Percentiles rank a stretch among this genome's conserved stretches.
Evolutionary conservation across 148 eudicot genomes (phyloP).

Genomic region (Silene conica): DNA sequence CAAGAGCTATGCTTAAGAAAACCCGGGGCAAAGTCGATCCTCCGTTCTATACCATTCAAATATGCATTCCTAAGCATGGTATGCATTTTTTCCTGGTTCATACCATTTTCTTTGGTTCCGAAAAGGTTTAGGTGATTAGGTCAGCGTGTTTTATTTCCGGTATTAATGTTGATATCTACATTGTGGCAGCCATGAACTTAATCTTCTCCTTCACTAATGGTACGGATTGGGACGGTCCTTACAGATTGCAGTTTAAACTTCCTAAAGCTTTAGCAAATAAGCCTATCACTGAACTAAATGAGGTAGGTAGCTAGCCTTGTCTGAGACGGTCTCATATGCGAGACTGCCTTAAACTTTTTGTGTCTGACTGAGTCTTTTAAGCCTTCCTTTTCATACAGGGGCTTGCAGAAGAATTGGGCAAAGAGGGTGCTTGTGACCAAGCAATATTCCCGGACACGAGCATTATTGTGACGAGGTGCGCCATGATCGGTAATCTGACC

Average conservation of each 20-base stretch:
- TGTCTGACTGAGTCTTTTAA: background rate
- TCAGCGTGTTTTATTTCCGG: background rate
- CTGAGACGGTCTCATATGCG: background rate
- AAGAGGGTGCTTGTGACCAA: slow-evolving; percentile 81
- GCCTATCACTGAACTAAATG: slow-evolving; percentile 55
- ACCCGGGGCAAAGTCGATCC: slow-evolving; percentile 76
- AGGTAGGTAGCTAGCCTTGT: slow-evolving; percentile 45
- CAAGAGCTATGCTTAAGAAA: slow-evolving; percentile 78
- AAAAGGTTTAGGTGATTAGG: too few species aligned
- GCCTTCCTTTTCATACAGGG: slow-evolving; percentile 37
- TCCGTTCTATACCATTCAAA: slow-evolving; percentile 73
- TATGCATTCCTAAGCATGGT: slow-evolving; percentile 93
- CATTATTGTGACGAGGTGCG: slow-evolving; percentile 60
- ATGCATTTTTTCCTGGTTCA: slow-evolving; percentile 5
- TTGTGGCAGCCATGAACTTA: slow-evolving; percentile 60
- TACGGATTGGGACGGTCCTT: slow-evolving; percentile 87
- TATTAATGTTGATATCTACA: background rate
- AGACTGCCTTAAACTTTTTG: background rate
- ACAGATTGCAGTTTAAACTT: slow-evolving; percentile 81
- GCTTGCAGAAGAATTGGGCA: slow-evolving; percentile 75
- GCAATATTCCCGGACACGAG: slow-evolving; percentile 84
- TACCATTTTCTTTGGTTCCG: background rate
- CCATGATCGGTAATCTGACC: slow-evolving; percentile 56
- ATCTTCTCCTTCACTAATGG: slow-evolving; percentile 94
- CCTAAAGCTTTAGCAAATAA: slow-evolving; percentile 63